Percentiles rank a stretch among this genome's conserved stretches.
phyloP scores from a whole-genome alignment of 371 early-diverging fungal species.

The Haplosporangium sp. region DNA sequence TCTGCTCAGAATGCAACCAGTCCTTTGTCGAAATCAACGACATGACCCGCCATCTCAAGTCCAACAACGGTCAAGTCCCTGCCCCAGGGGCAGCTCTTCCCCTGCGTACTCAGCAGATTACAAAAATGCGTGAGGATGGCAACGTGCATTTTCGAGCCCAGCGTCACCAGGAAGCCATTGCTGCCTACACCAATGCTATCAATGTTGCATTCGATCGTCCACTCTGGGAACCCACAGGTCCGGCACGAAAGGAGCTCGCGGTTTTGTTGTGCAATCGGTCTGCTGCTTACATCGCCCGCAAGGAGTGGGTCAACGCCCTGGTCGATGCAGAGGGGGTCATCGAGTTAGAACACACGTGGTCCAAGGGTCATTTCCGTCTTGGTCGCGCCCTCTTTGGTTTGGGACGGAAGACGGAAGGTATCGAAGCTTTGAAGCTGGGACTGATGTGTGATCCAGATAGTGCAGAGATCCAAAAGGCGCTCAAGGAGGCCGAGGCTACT shows the following conservation, averaged over 20 bases:
- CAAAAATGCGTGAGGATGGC: constrained; percentile 78
- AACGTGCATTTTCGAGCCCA: constrained; percentile 76
- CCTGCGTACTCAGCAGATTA: constrained; percentile 71
- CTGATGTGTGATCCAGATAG: constrained; percentile 76
- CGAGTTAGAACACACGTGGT: constrained; percentile 79
- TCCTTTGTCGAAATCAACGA: constrained; percentile 51
- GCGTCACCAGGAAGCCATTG: constrained; percentile 76
- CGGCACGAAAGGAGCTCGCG: constrained; percentile 76
- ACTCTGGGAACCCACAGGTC: constrained; percentile 79
- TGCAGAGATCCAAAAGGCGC: constrained; percentile 67
- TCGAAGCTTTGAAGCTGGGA: constrained; percentile 75
- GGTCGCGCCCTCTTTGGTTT: constrained; percentile 79
- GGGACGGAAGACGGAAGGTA: constrained; percentile 72
- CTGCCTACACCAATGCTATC: constrained; percentile 79
- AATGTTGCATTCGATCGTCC: constrained; percentile 77
- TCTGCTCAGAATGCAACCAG: constrained; percentile 51
- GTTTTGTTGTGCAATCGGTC: constrained; percentile 79
- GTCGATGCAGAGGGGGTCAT: constrained; percentile 83
- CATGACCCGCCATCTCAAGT: constrained; percentile 49
- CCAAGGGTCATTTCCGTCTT: constrained; percentile 85
- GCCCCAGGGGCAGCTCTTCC: constrained; percentile 77
- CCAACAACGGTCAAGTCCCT: constrained; percentile 70
- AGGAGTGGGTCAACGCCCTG: constrained; percentile 77
- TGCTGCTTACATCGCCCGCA: constrained; percentile 74
- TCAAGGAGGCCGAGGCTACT: constrained; percentile 54